Base-by-base conservation (phyloP, 2,329 filamentous ascomycete genomes). In the Ascocoryne sarcoides region DNA sequence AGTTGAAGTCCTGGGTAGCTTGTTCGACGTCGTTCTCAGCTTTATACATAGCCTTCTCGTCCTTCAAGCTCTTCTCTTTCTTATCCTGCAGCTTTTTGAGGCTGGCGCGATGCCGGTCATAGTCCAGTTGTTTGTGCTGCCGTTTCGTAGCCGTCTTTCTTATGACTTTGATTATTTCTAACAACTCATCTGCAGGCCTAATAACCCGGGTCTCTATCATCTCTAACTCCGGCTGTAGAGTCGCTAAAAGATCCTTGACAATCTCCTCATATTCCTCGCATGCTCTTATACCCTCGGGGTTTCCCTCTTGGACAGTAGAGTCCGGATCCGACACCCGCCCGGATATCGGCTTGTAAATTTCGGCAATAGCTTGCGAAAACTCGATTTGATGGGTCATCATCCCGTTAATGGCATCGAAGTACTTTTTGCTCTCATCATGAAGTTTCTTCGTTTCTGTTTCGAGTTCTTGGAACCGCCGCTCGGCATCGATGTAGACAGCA, bases 361-460 rank as follows among this genome's bases (percentile, higher is more conserved):
- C 92, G 49, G 84, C 82, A 70, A 95, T 90, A 51, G 89, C 86
- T 66, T 95, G 79, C 55, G 90, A 95, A 68, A 98, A 98, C 62
- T 94, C 90, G 65, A 98, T 96, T 69, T 98, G 92, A 66, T 96
- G 89, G 60, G 71, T 77, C 57, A 98, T 76, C 92, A 98, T 98
- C 71, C 84, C 85, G 67, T 96, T 95, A 68, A 98, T 95, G 60
- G 92, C 86, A 39, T 95, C 81, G 57, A 94, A 95, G 65, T 98
- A 98, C 68, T 94, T 95, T 64, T 89, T 84, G 42, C 87, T 94
- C 65, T 96, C 90, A 68, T 95, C 87, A 66, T 96, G 90, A 20
- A 95, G 79, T 64, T 84, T 90, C 73, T 95, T 96, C 26, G 92
- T 96, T 68, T 98, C 89, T 51, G 71, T 82, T 66, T 98, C 92